Base-by-base conservation (phyloP, 2,329 filamentous ascomycete species). In the Diaporthe citrichinensis region DNA sequence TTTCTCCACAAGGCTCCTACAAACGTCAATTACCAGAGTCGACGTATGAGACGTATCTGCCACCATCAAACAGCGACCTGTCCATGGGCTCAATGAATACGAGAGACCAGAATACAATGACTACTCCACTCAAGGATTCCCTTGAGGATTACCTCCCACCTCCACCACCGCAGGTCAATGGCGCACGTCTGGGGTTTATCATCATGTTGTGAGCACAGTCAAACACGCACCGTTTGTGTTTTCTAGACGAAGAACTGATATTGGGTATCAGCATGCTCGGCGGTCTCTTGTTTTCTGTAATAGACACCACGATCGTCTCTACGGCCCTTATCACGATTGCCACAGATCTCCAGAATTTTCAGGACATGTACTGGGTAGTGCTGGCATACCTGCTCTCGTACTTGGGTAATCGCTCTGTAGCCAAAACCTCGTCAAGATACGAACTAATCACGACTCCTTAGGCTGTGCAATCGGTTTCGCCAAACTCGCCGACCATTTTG, bases 401-500 rank as follows among this genome's bases (percentile, higher is more conserved):
- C 78, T 87, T 91, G 84, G 88, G 87, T 88, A 80, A 75, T 83
- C 74, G 44, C 1, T 8, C 10, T 12, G 10, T 6, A 20, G n/a
- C 25, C 4, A 25, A 28, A 31, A 34, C 1, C n/a, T 10, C 10
- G 25, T 41, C 23, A 20, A 5, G 12, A 6, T 12, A 73, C 4
- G 58, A 41, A 25, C 17, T 62, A 39, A 65, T 7, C 17, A 46
- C 36, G 7, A 15, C 69, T 12, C 73, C 71, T 20, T 72, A 89
- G 88, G 89, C n/a, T 90, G 90, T 67, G 88, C 90, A 4, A 87
- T 91, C 39, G 87, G 87, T 68, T 88, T 90, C 75, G 89, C 90
- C n/a, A 91, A 90, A 77, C 81, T 90, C 53, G 91, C 89, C 78
- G 89, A 91, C 78, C 88, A 91, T 25, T 91, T 90, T 73, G 90